Base-by-base conservation (phyloP, 106 monocot species). In the Posidonia australis region DNA sequence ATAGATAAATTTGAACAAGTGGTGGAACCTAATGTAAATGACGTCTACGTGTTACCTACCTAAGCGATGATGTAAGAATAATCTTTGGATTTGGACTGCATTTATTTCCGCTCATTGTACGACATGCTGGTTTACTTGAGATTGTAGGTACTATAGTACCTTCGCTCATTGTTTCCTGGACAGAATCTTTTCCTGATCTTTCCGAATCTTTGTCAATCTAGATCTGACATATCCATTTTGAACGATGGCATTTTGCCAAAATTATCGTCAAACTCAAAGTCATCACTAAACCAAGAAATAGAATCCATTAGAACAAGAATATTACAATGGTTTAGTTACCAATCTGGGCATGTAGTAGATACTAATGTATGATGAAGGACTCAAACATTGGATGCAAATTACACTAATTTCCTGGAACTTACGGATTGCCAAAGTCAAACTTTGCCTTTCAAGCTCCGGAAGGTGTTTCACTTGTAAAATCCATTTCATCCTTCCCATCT, bases 231-330 rank as follows among this genome's bases (percentile, higher is more conserved):
- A 65, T 89, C 84, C 76, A 94, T 72, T 70, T 84, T 82, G 73
- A 96, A 96, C 16, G 90, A 84, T 65, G 84, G 53, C 43, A 96
- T 43, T 61, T 96, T 96, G 54, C 64, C 86, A 75, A 96, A 96
- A 67, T 77, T 80, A 27, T 79, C 78, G 72, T 74, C 84, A 60
- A 96, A 72, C 69, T 83, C 90, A 47, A 90, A 84, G 51, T 84
- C 81, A 76, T 87, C 96, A 54, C 96, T 96, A 70, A 17, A 58
- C n/a, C n/a, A n/a, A n/a, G n/a, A 9, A 74, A 54, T 55, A 74
- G 55, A 57, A 45, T 6, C 13, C 11, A 65, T 5, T 11, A 13
- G 18, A 16, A 30, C 9, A 62, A 62, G 10, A 12, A 46, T 24
- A 51, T 64, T 42, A 65, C 7, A 7, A 36, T 36, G 36, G 36